Base-by-base conservation (phyloP, 257 asterid genomes). In the Solanum neorickii region DNA sequence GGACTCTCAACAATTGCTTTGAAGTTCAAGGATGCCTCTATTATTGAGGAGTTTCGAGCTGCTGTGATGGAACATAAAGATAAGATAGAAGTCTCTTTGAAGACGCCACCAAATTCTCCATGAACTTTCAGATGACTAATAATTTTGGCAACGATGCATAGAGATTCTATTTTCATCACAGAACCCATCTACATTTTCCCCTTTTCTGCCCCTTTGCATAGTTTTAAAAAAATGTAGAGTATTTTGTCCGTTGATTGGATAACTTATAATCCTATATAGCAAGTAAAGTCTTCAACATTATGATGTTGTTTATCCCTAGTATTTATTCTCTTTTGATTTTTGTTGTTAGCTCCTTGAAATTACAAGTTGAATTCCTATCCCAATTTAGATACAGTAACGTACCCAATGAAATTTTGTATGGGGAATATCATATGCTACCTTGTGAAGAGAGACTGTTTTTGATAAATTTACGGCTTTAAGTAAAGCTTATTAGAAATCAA, bases 21-120 rank as follows among this genome's bases (percentile, higher is more conserved):
- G 93, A 95, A 94, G 91, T 95, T 97, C 88, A 97, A 90, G 90
- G 99, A 95, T 88, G 90, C 94, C 85, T 89, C 96, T 41, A 85
- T 90, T 37, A 96, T 92, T 65, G 97, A 92, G 29, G 95, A 93
- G 60, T 97, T 97, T 86, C 91, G 87, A 84, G 91, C 93, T 25
- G 93, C 92, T 85, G 97, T 97, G 33, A 56, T 37, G 83, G 93
- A 90, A 92, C 92, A 94, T 77, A 95, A 94, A 90, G 91, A 83
- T 7, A 44, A 90, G 84, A 83, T 62, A 8, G 29, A 91, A 3
- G 92, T 31, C 33, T 80, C 92, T 47, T 76, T 90, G 74, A 92
- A 93, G 89, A 95, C 98, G 41, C 99, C 99, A 4, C 98, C 96
- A 74, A 94, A 92, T 84, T 95, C 98, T 77, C 99, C 98, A 60